phyloP scores from a whole-genome alignment of 345 rosid species.

The Mallotus nudiflorus region DNA sequence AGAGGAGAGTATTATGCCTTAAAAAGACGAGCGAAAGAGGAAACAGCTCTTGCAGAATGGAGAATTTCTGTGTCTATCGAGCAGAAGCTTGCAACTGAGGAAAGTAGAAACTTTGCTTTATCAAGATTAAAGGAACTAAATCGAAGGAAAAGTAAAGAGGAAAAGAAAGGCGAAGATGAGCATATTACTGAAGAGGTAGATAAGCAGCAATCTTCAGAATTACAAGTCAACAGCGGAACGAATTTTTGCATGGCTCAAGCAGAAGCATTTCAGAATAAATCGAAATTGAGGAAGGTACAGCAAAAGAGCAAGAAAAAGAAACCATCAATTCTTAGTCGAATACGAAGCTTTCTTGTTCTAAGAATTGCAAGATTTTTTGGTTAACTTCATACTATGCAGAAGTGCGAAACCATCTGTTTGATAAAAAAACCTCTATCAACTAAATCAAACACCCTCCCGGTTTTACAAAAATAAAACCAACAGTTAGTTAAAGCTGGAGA shows the following conservation, averaged over 20 bases:
- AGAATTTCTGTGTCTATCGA: slow-evolving; percentile 43
- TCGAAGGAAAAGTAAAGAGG: slow-evolving; percentile 8
- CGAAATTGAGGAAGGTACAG: background rate
- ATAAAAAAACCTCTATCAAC: too few species aligned
- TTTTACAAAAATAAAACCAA: too few species aligned
- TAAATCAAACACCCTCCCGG: too few species aligned
- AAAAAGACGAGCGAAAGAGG: slow-evolving; percentile 44
- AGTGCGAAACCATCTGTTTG: too few species aligned
- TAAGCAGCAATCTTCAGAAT: slow-evolving; percentile 19
- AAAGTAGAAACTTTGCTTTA: slow-evolving; percentile 31
- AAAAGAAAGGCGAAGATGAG: background rate
- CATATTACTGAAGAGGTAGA: too few species aligned
- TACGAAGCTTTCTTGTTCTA: slow-evolving; percentile 26
- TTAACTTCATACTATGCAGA: too few species aligned
- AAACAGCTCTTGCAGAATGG: slow-evolving; percentile 43
- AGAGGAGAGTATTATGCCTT: slow-evolving; percentile 40
- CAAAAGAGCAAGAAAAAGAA: slow-evolving; percentile 25
- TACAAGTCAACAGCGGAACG: background rate
- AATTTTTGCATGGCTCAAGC: slow-evolving; percentile 39
- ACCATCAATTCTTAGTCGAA: slow-evolving; percentile 24
- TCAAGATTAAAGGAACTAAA: slow-evolving; percentile 29
- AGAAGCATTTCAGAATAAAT: slow-evolving; percentile 1
- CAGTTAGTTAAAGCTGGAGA: too few species aligned
- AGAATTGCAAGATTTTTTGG: slow-evolving; percentile 26
- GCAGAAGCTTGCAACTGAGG: slow-evolving; percentile 49